Percentiles rank a stretch among this genome's conserved stretches.
These are phyloP conservation scores for Fusarium sp. DNA, from an alignment of 2,329 filamentous ascomycete genomes.

Conservation along the genomic window DNA sequence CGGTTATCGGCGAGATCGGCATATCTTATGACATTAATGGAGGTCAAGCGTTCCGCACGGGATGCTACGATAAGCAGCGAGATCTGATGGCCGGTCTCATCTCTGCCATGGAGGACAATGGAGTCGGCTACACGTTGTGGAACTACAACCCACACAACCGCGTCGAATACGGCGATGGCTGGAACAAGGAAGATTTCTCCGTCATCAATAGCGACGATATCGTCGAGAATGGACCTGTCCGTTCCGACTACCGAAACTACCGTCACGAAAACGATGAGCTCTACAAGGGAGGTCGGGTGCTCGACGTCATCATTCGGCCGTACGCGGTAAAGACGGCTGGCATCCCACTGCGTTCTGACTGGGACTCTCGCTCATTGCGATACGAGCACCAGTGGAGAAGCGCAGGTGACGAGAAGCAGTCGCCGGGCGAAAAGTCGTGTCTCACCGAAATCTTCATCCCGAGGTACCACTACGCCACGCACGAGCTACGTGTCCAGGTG, in stretches of 20 bases:
- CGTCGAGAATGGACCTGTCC: slow-evolving; percentile 46
- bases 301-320: slow-evolving; percentile 59
- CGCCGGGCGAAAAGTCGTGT: slow-evolving; percentile 35
- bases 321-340: slow-evolving; percentile 60
- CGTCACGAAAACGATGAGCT: slow-evolving; percentile 53
- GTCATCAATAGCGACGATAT: slow-evolving; percentile 56
- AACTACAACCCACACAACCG: slow-evolving; percentile 59
- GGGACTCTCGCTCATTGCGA: slow-evolving; percentile 53
- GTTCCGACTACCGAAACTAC: slow-evolving; percentile 53
- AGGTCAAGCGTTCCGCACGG: slow-evolving; percentile 54
- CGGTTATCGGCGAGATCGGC: slow-evolving; percentile 59
- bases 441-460: slow-evolving; percentile 59
- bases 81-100: slow-evolving; percentile 59
- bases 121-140: slow-evolving; percentile 58
- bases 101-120: slow-evolving; percentile 58
- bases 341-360: slow-evolving; percentile 53
- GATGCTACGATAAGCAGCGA: slow-evolving; percentile 57
- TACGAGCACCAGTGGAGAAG: slow-evolving; percentile 56
- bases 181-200: slow-evolving; percentile 63
- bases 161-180: slow-evolving; percentile 58
- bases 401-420: slow-evolving; percentile 23
- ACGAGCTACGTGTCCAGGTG: slow-evolving; percentile 48
- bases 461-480: slow-evolving; percentile 55
- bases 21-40: slow-evolving; percentile 60
- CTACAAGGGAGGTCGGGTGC: slow-evolving; percentile 56